Evolutionary conservation across 192 early-diverging fungal genomes (phyloP).

Genomic region (Chytriomyces sp.): DNA sequence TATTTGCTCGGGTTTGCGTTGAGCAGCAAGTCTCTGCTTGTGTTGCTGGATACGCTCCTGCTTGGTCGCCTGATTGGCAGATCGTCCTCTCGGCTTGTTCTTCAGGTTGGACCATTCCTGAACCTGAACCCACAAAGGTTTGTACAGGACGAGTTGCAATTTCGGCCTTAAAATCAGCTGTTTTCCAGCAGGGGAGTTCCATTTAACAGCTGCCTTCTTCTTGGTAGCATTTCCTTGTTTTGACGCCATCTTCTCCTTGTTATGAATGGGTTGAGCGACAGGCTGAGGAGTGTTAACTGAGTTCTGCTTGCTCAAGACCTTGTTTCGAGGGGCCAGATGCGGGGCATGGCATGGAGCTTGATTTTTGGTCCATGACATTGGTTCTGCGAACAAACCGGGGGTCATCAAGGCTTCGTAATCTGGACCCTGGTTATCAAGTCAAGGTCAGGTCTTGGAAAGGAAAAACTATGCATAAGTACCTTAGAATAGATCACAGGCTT

Average conservation of each 20-base stretch:
- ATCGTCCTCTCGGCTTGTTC: conserved; percentile 6
- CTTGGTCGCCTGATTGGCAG: conserved; percentile 18
- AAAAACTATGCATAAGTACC: background rate
- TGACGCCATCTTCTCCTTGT: background rate
- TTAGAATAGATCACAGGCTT: background rate
- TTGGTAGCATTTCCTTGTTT: background rate
- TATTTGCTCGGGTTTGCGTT: conserved; percentile 1
- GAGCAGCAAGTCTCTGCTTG: conserved; percentile 11
- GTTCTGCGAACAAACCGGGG: conserved; percentile 10
- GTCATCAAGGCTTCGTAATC: conserved; percentile 8
- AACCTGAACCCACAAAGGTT: conserved; percentile 22
- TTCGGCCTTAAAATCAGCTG: conserved; percentile 28
- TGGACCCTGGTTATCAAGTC: background rate
- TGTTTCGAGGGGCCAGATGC: background rate
- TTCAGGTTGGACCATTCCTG: background rate
- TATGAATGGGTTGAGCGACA: background rate
- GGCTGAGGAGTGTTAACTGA: background rate
- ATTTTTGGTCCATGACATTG: conserved; percentile 4
- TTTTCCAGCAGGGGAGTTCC: conserved; percentile 21
- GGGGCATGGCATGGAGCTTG: conserved; percentile 9
- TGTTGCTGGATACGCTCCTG: conserved; percentile 7
- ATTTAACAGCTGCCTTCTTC: conserved; percentile 12
- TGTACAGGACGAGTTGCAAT: conserved; percentile 14
- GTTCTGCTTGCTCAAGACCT: conserved; percentile 10
- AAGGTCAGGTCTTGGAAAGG: background rate